Conservation (phyloP, 1,284 basidiomycete species). For the Chalciporus sp. region DNA sequence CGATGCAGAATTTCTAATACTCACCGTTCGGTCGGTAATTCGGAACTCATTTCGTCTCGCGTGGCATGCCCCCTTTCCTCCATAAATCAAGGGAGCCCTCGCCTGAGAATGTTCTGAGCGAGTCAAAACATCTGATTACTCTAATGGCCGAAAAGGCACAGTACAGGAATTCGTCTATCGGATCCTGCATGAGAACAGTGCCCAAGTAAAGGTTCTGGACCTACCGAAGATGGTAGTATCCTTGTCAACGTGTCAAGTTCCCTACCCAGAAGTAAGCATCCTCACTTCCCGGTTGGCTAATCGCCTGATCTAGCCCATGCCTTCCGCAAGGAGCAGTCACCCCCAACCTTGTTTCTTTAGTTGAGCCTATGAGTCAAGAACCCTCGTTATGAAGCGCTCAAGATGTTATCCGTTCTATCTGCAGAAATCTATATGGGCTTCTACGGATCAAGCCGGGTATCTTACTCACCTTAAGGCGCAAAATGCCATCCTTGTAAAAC, state of each 20-base stretch:
- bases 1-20: not conserved
- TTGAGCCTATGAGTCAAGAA: conserved; percentile 21
- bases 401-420: conserved; percentile 30
- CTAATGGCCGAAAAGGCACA: conserved; percentile 8
- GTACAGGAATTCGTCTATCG: conserved; percentile 14
- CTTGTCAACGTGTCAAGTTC: conserved; percentile 12
- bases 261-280: conserved; percentile 1
- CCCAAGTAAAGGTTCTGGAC: conserved; percentile 18
- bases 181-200: conserved; percentile 27
- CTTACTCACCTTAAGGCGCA: conserved; percentile 12
- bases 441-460: conserved; percentile 33
- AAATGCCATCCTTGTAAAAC: conserved; percentile 19
- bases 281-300: conserved; percentile 10
- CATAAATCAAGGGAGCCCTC: conserved; percentile 7
- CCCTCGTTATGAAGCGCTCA: conserved; percentile 19
- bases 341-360: conserved; percentile 21
- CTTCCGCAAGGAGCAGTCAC: conserved; percentile 13
- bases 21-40: conserved; percentile 2
- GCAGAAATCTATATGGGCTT: conserved; percentile 23
- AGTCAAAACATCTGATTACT: conserved; percentile 12
- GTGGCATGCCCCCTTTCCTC: conserved; percentile 1
- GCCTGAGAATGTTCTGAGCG: conserved; percentile 17
- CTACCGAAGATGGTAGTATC: conserved; percentile 19
- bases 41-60: conserved; percentile 2
- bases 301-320: conserved; percentile 14